phyloP scores from a whole-genome alignment of 75 land plant genomes.

The Selaginella tamariscina region DNA sequence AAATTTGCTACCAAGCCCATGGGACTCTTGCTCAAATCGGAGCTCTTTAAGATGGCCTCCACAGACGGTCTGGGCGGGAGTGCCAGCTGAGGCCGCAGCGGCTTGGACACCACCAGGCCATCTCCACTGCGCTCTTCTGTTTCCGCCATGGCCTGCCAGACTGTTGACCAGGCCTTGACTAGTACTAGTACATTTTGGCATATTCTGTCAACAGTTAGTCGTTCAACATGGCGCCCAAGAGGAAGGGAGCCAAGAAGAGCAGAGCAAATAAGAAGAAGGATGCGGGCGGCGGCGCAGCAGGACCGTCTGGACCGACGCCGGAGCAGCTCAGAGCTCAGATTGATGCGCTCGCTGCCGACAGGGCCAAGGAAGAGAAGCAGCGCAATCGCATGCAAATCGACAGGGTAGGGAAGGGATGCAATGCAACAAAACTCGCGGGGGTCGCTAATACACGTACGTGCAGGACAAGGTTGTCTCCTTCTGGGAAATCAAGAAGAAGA shows the following conservation, averaged over 20 bases:
- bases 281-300: neutral
- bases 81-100: neutral
- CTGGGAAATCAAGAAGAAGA: conserved; percentile 35
- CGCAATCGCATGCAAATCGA: conserved; percentile 30
- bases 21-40: neutral
- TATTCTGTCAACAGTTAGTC: no score
- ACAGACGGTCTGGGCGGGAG: neutral
- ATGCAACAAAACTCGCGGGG: neutral
- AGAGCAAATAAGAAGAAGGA: conserved; percentile 7
- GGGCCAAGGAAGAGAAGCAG: conserved; percentile 18
- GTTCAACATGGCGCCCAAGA: conserved; percentile 17
- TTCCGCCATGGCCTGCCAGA: no score
- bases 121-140: neutral
- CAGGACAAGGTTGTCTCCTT: conserved; percentile 31
- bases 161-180: no score
- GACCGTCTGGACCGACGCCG: conserved; percentile 16
- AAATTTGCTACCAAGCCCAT: neutral
- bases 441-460: neutral
- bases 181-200: no score
- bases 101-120: neutral
- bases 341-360: conserved; percentile 11
- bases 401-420: conserved; percentile 16
- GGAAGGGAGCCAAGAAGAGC: neutral
- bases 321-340: conserved; percentile 22
- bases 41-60: neutral